A percentile compares a stretch with the other conserved stretches of the same genome.
phyloP scores from a whole-genome alignment of 2,329 filamentous ascomycete species.

The Epichloe sylvatica region DNA sequence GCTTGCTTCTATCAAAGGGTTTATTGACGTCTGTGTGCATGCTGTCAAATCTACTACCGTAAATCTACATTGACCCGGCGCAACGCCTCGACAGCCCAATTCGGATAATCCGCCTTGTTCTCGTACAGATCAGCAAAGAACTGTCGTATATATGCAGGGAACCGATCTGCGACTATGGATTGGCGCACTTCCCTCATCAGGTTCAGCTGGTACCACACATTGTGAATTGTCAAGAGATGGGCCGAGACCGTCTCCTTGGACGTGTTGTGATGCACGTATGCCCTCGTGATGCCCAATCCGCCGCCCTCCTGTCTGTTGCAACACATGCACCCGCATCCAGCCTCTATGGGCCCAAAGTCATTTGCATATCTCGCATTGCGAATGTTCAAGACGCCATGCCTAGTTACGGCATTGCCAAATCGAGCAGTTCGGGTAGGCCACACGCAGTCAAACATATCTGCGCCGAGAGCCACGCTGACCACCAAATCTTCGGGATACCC shows the following conservation, averaged over 20 bases:
- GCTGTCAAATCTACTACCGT: slow-evolving; percentile 5
- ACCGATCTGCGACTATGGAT: slow-evolving; percentile 68
- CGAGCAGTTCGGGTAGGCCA: slow-evolving; percentile 95
- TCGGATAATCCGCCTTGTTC: slow-evolving; percentile 52
- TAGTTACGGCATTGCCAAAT: slow-evolving; percentile 88
- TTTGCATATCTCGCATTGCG: slow-evolving; percentile 59
- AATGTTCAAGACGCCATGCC: slow-evolving; percentile 68
- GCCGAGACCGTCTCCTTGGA: slow-evolving; percentile 93
- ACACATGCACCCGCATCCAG: slow-evolving; percentile 66
- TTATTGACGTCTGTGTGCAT: not conserved
- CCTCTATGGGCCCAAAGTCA: slow-evolving; percentile 75
- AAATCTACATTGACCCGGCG: slow-evolving; percentile 63
- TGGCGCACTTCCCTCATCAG: slow-evolving; percentile 65
- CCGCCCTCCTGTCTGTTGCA: slow-evolving; percentile 53
- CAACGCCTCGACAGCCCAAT: slow-evolving; percentile 74
- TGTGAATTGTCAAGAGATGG: slow-evolving; percentile 76
- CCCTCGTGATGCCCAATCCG: slow-evolving; percentile 68
- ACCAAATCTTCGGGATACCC: slow-evolving; percentile 93
- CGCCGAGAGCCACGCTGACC: slow-evolving; percentile 82
- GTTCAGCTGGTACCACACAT: slow-evolving; percentile 80
- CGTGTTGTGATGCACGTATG: slow-evolving; percentile 82
- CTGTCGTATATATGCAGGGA: slow-evolving; percentile 58
- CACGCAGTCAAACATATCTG: slow-evolving; percentile 99
- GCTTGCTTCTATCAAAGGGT: no score
- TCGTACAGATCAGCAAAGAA: slow-evolving; percentile 67